Evolutionary conservation across 2,329 filamentous ascomycete species (phyloP).

Genomic region (Botrytis squamosa): DNA sequence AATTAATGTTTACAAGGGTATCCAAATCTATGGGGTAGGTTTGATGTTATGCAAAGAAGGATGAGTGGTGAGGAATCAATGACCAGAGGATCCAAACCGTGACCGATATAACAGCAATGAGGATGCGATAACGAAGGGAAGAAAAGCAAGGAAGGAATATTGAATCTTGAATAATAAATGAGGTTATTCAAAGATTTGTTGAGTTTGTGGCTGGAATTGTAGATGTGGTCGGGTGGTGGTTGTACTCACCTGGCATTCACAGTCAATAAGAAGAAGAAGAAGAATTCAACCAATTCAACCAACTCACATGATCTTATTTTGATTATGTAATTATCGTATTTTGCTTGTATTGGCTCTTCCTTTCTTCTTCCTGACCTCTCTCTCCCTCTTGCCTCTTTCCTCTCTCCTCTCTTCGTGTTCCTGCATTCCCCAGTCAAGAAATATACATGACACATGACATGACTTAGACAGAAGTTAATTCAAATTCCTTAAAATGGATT

Average conservation of each 20-base stretch:
- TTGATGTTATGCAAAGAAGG: slow-evolving; percentile 1
- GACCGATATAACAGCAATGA: neutral
- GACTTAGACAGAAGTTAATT: neutral
- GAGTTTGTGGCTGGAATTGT: neutral
- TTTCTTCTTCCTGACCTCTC: neutral
- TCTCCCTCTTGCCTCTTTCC: neutral
- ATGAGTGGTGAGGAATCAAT: neutral
- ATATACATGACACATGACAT: neutral
- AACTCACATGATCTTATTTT: neutral
- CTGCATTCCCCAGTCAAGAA: slow-evolving; percentile 17
- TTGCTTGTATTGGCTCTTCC: neutral
- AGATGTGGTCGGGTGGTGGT: neutral
- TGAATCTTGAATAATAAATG: neutral
- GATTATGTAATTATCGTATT: slow-evolving; percentile 4
- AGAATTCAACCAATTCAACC: too few species aligned
- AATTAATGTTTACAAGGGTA: slow-evolving; percentile 9
- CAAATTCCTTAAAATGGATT: neutral
- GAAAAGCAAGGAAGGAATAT: neutral
- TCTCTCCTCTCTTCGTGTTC: slow-evolving; percentile 8
- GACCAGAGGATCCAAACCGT: neutral
- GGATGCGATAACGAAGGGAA: neutral
- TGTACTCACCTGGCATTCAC: too few species aligned
- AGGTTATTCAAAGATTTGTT: slow-evolving; percentile 7
- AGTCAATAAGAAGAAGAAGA: neutral
- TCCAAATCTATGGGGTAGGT: neutral